Evolutionary conservation across 2,329 filamentous ascomycete species (phyloP), one percentile per base, ranked within the genome.

Genomic region (Colletotrichum eremochloae): DNA sequence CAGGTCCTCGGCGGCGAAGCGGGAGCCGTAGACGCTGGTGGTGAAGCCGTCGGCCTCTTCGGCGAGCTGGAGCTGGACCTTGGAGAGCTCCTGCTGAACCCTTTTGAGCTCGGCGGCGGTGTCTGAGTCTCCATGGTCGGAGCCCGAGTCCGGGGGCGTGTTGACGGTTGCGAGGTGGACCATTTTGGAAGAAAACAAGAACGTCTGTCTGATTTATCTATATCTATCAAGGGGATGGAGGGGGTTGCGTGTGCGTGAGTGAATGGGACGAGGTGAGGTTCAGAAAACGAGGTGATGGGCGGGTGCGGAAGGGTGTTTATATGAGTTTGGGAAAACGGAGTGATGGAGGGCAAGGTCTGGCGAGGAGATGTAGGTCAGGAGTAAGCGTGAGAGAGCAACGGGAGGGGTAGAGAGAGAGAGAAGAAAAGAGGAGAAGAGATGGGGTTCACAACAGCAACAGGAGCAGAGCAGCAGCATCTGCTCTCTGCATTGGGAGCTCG

Each of bases 1-100:
- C 53, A 98, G 86, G 78, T 97, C 94, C 79, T 93, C 86, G 42
- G 89, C 89, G 31, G 96, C 96, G 80, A 94, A 98, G 75, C 88
- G 90, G 74, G 93, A 95, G 79, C 95, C 96, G 80, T 98, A 98
- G 78, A 98, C 94, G 75, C 92, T 95, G 52, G 93, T 91, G 66
- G 91, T 93, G 84, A 91, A 92, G 79, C 86, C 84, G 79, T 90
- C 88, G 24, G 85, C 84, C 63, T 86, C 84, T 74, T 85, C 83
- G 75, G 84, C 82, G 38, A 89, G 85, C 75, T 87, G 81, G n/a
- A 78, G 71, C 63, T 71, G 71, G 50, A 73, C 71, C 33, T 66
- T 71, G 42, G 66, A 71, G 33, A 73, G 67, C 48, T 31, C 15
- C 56, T 71, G 60, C 67, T 63, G 70, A 42, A 71, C 71, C 48